Evolutionary conservation across 148 eudicot genomes (phyloP).

Genomic region (Arctostaphylos glauca): DNA sequence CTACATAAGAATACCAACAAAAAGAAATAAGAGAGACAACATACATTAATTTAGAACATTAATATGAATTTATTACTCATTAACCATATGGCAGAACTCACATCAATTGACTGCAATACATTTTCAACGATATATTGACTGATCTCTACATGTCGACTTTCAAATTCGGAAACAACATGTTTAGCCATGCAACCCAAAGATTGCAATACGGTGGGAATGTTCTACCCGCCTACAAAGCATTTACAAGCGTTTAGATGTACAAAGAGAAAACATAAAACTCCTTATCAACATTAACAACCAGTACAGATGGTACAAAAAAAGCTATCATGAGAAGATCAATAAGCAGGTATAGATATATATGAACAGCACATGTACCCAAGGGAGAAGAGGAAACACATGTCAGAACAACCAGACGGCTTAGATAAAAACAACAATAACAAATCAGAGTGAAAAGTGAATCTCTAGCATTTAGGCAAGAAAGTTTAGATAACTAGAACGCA

Average conservation of each 20-base stretch:
- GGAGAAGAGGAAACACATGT: not conserved
- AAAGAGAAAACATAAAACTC: not conserved
- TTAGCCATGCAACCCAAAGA: conserved; percentile 84
- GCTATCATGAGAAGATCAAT: conserved; percentile 14
- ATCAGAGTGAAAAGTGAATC: not conserved
- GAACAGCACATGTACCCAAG: not conserved
- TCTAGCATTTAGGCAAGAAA: not conserved
- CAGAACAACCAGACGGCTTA: not conserved
- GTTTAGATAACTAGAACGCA: conserved; percentile 44
- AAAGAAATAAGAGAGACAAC: too few species aligned
- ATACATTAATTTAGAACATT: too few species aligned
- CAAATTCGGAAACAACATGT: conserved; percentile 55
- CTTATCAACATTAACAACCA: conserved; percentile 4
- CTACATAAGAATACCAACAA: conserved; percentile 22
- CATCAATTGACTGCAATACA: conserved; percentile 44
- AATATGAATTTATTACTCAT: conserved; percentile 4
- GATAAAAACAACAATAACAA: not conserved
- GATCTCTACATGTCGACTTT: conserved; percentile 53
- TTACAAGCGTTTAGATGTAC: conserved; percentile 51
- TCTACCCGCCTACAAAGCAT: conserved; percentile 52
- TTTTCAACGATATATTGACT: conserved; percentile 46
- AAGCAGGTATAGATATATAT: not conserved
- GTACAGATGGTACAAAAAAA: conserved; percentile 4
- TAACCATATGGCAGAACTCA: conserved; percentile 18
- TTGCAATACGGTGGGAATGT: conserved; percentile 72